Evolutionary conservation across 2,329 filamentous ascomycete species (phyloP), one percentile per base, ranked within the genome.

Genomic region (Colletotrichum sp.): DNA sequence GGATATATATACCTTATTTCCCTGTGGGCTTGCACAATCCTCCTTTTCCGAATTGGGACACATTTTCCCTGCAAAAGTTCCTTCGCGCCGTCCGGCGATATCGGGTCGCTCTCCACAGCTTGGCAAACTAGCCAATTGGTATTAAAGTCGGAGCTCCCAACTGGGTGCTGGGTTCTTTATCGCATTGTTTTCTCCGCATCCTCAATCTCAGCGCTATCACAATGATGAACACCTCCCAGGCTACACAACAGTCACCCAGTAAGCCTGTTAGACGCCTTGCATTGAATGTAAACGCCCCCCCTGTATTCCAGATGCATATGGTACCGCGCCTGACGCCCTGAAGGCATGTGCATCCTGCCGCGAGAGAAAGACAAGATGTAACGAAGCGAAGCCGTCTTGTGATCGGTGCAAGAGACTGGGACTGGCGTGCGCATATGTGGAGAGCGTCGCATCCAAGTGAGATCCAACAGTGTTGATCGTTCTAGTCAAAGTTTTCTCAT

Each of bases 391-490:
- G 18, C 72, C 72, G 9, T 26, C 26, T 6, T 75, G 67, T 28
- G 57, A 59, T 13, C 67, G 72, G 8, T 75, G 72, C 28, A 32
- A 28, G 12, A 60, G 73, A 30, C 64, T 76, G 12, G 64, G 64
- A 16, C 30, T 76, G n/a, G 64, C 44, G 15, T 76, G 73, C 62
- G 28, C 49, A 16, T 76, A 68, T 24, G 52, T 64, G 28, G 72
- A 75, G n/a, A 70, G 55, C 18, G 72, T 75, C 21, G 60, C 59
- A 6, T 64, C 55, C 59, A 69, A 75, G 66, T 75, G 24, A 13
- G 72, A 57, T 24, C 71, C 15, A 21, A 57, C 44, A 69, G 21
- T 8, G 57, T 55, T 28, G 39, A n/a, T n/a, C 39, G 10, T 49
- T 49, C 18, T n/a, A n/a, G 18, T 49, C 6, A 10, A n/a, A 49